A percentile compares a stretch with the other conserved stretches of the same genome.
phyloP scores from a whole-genome alignment of 108 stramenopile species.

The Cyclotella cryptica region DNA sequence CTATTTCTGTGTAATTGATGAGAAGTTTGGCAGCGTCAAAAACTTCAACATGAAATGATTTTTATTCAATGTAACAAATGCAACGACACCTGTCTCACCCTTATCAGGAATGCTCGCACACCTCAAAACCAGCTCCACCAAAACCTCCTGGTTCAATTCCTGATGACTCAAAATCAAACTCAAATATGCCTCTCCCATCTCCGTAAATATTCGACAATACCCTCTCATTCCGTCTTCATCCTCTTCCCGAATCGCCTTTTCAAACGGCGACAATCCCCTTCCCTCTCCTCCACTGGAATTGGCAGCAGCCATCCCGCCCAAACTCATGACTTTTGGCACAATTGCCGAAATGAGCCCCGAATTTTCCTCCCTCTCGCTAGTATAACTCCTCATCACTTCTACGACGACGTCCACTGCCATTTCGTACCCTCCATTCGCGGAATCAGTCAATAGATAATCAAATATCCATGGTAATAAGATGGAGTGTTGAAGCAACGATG shows the following conservation, averaged over 20 bases:
- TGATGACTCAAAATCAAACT: conserved; percentile 74
- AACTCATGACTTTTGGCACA: conserved; percentile 75
- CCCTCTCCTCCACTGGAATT: neutral
- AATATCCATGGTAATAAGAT: conserved; percentile 46
- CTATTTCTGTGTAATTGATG: conserved; percentile 59
- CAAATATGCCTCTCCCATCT: conserved; percentile 96
- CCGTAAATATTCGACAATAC: conserved; percentile 92
- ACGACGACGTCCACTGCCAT: conserved; percentile 88
- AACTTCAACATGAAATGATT: neutral
- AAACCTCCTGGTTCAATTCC: conserved; percentile 57
- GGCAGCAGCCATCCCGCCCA: conserved; percentile 26
- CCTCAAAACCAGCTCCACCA: conserved; percentile 79
- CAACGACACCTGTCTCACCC: conserved; percentile 7
- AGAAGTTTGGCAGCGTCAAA: neutral
- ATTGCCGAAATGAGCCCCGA: conserved; percentile 69
- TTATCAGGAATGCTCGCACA: conserved; percentile 77
- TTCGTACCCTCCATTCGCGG: conserved; percentile 66
- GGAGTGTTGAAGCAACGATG: conserved; percentile 46
- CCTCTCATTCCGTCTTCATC: conserved; percentile 88
- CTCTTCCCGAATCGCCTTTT: conserved; percentile 56
- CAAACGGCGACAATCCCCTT: conserved; percentile 27
- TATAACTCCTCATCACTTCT: conserved; percentile 84
- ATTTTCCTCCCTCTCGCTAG: conserved; percentile 59
- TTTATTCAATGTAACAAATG: too few species aligned
- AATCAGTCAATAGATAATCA: conserved; percentile 36